These are phyloP conservation scores for Kodamaea suecica DNA, from an alignment of 1,139 yeast genomes.

Conservation along the genomic window DNA sequence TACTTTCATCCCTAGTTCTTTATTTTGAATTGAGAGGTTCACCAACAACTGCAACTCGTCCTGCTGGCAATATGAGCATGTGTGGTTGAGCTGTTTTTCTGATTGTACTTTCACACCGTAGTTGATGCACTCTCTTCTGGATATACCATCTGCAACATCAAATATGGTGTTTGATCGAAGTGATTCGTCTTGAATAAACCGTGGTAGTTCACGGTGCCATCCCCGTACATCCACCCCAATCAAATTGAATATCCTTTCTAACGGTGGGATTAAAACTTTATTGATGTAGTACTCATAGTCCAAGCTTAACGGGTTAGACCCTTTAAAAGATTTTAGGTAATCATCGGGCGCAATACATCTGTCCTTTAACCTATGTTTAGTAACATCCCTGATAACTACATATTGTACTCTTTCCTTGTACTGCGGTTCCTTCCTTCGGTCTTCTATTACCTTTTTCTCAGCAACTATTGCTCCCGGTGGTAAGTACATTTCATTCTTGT, in stretches of 20 bases:
- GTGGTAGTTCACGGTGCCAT: conserved; percentile 81
- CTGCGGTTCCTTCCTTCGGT: conserved; percentile 78
- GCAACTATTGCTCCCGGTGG: conserved; percentile 94
- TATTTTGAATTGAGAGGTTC: conserved; percentile 17
- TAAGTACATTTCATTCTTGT: conserved; percentile 63
- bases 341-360: conserved; percentile 79
- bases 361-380: conserved; percentile 67
- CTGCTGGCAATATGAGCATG: conserved; percentile 24
- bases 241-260: conserved; percentile 77
- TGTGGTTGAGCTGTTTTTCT: conserved; percentile 4
- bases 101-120: conserved; percentile 20
- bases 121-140: conserved; percentile 22
- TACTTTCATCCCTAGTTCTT: conserved; percentile 15
- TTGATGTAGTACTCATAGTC: conserved; percentile 85
- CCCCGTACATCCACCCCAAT: conserved; percentile 74
- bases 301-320: conserved; percentile 40
- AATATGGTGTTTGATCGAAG: conserved; percentile 11
- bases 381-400: conserved; percentile 66
- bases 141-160: conserved; percentile 15
- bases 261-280: conserved; percentile 82
- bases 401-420: conserved; percentile 87
- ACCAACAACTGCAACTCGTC: conserved; percentile 21
- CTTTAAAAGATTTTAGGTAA: conserved; percentile 42
- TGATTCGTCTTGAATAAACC: conserved; percentile 15
- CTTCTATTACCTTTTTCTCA: conserved; percentile 56